Evolutionary conservation across 371 early-diverging fungal species (phyloP), one percentile per base, ranked within the genome.

Genomic region (Nematocida sp.): DNA sequence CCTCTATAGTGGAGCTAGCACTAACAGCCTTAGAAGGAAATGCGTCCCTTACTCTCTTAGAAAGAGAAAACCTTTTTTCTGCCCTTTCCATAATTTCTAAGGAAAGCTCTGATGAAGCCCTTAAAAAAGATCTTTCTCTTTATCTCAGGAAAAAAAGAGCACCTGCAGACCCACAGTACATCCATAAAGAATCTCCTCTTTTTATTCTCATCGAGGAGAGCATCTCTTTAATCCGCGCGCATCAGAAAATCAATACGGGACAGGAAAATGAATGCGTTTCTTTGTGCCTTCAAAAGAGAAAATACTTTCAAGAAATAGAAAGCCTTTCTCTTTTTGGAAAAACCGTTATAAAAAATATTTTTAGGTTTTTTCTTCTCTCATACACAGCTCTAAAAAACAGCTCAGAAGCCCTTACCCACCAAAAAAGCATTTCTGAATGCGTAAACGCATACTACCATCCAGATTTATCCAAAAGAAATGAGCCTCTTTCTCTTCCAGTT

Each of bases 101-200:
- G 25, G 23, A 13, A 18, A 57, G 57, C 0, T 23, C 9, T 11
- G 26, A 9, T 3, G 4, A 7, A 23, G 25, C 23, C 7, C 28
- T 68, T 23, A 26, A 36, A 30, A 45, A 47, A 9, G 61, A 68
- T 33, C 57, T 68, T 35, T 7, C 13, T 16, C 18, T 16, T 26
- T 68, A 68, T 39, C 48, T 68, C 4, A 30, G 11, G 11, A 61
- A 68, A 38, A 68, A 68, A n/a, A n/a, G n/a, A n/a, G n/a, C n/a
- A n/a, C n/a, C n/a, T n/a, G n/a, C n/a, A n/a, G n/a, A n/a, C n/a
- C n/a, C n/a, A n/a, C n/a, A n/a, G n/a, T n/a, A n/a, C n/a, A n/a
- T n/a, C n/a, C n/a, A n/a, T n/a, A n/a, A n/a, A n/a, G n/a, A n/a
- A n/a, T n/a, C n/a, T n/a, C n/a, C n/a, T n/a, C n/a, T n/a, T n/a